These are phyloP conservation scores for Sporisorium graminicola DNA, from an alignment of 1,284 basidiomycete species.

Conservation along the genomic window DNA sequence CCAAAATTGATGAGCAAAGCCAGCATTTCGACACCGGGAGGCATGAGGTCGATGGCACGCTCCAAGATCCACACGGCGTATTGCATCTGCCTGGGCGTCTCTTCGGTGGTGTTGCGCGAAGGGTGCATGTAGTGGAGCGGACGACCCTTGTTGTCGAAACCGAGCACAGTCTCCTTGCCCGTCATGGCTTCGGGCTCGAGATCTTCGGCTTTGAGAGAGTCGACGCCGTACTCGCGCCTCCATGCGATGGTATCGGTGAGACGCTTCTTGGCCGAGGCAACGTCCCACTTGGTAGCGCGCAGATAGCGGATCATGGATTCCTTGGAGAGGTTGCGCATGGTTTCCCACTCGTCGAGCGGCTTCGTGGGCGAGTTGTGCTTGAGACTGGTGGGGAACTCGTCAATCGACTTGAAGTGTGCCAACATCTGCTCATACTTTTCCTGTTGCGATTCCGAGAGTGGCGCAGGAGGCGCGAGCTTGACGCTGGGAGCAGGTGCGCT, in stretches of 20 bases:
- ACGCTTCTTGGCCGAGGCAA: constrained; percentile 64
- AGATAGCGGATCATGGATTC: constrained; percentile 70
- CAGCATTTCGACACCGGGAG: constrained; percentile 69
- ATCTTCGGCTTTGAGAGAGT: constrained; percentile 63
- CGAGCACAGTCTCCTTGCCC: constrained; percentile 70
- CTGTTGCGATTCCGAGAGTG: constrained; percentile 53
- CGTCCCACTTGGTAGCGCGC: constrained; percentile 70
- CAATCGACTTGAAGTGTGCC: constrained; percentile 45
- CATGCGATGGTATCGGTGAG: constrained; percentile 70
- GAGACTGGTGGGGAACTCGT: constrained; percentile 51
- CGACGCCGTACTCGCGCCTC: constrained; percentile 70
- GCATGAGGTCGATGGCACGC: constrained; percentile 69
- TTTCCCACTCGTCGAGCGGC: constrained; percentile 67
- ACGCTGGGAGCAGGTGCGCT: constrained; percentile 51
- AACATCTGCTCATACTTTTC: constrained; percentile 58
- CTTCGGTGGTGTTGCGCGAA: constrained; percentile 65
- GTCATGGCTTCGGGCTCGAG: constrained; percentile 68
- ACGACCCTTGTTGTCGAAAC: constrained; percentile 69
- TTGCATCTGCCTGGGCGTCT: constrained; percentile 69
- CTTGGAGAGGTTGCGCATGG: constrained; percentile 62
- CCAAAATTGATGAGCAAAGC: constrained; percentile 64
- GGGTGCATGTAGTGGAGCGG: constrained; percentile 71
- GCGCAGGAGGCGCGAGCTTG: constrained; percentile 37
- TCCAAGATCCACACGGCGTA: constrained; percentile 71
- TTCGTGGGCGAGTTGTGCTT: constrained; percentile 31